These are phyloP conservation scores for Fragaria nilgerrensis DNA, from an alignment of 306 rosid species.

Conservation along the genomic window DNA sequence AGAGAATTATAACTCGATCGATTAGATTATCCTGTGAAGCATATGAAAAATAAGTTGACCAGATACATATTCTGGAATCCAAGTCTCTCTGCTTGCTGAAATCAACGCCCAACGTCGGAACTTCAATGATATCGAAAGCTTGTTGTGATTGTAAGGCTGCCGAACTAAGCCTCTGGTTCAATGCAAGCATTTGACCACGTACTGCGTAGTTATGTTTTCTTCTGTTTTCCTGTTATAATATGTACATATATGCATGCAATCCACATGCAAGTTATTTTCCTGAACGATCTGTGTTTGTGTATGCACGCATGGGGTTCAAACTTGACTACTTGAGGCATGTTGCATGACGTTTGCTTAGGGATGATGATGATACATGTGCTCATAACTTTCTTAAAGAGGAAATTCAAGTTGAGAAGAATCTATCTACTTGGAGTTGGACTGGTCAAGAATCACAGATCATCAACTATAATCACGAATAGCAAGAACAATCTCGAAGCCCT, in stretches of 20 bases:
- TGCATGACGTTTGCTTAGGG: neutral
- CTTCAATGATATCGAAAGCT: neutral
- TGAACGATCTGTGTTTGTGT: neutral
- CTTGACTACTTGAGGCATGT: neutral
- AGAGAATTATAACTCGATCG: neutral
- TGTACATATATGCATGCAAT: neutral
- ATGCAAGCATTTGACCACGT: slow-evolving; percentile 4
- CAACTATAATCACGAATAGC: neutral
- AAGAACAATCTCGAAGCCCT: neutral
- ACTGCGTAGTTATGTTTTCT: neutral
- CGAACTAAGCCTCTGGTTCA: neutral
- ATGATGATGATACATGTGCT: neutral
- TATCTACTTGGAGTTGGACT: neutral
- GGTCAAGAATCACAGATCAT: neutral
- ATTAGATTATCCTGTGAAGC: neutral
- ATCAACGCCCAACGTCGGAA: neutral
- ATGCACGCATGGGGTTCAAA: neutral
- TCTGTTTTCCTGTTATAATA: neutral
- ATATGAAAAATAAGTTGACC: neutral
- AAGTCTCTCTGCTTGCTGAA: neutral
- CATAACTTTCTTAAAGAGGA: neutral
- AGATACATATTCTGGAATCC: neutral
- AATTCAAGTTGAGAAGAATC: neutral
- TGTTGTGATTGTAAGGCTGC: neutral
- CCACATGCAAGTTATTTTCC: neutral